Base-by-base conservation (phyloP, 805 yeast genomes). In the Barnettozyma populi region DNA sequence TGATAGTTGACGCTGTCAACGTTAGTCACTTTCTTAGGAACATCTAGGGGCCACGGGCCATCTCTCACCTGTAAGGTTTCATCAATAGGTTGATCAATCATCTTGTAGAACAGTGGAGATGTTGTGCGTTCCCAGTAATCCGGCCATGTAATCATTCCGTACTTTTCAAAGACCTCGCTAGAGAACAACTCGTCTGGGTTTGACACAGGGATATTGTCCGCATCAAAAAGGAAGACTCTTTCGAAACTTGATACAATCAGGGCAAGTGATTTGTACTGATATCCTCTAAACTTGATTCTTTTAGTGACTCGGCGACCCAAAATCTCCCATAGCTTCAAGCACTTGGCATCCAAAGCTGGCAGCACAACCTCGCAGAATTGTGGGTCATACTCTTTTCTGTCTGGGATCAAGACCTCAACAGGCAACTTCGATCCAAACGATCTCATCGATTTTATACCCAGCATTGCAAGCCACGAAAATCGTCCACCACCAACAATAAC, bases 321-420 rank as follows among this genome's bases (percentile, higher is more conserved):
- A n/a, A 39, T 39, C 34, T 39, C 42, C 42, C 42, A 39, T 25
- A 39, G 32, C n/a, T 39, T 39, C 14, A 39, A 27, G 21, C 42
- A 39, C 21, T 20, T 24, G 32, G 42, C 42, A 16, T 39, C n/a
- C 18, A 24, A 9, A 4, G 32, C 32, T 25, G 42, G 42, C 21
- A 39, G 25, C 3, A 39, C 31, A 16, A 39, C 42, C 24, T 39
- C 42, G n/a, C 42, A 39, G 34, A 39, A 39, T 14, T 39, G 42
- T 16, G 31, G 13, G 9, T 39, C 42, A 11, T 39, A 39, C 9
- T 25, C 32, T 20, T 24, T 39, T 14, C 16, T 16, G n/a, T 39
- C 42, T 8, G 42, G 42, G 14, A 39, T 39, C n/a, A 39, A n/a
- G 21, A 39, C 42, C 16, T 39, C 42, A 18, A 39, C 23, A n/a